Evolutionary conservation across 2,329 filamentous ascomycete genomes (phyloP), one percentile per base, ranked within the genome.

Genomic region (Exutisphaerella laricina): DNA sequence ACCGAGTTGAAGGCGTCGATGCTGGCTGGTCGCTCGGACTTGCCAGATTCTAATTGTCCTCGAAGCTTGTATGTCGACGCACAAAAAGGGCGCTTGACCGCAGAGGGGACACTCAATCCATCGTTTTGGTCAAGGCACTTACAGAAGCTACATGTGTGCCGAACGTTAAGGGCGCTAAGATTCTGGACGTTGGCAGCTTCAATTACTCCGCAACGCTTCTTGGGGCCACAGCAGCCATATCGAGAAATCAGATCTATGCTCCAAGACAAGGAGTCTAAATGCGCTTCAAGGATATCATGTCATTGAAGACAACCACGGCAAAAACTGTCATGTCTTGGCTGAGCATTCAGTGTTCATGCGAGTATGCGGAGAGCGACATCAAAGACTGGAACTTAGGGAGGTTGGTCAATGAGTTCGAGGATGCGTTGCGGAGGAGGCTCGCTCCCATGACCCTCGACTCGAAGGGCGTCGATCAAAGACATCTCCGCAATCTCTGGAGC

Each of bases 261-360:
- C 32, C 48, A n/a, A 31, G 32, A 4, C 41, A 45, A 25, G 51
- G 51, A 8, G 46, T 49, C 2, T 68, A 61, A 39, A 55, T 60
- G 5, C 60, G 63, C 0, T 66, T 68, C 44, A 30, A 50, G n/a
- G 48, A 50, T 23, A 42, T 48, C 28, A 42, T 46, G 21, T 30
- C 44, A 1, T 14, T 78, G 0, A 71, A 71, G 26, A 65, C 73
- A 1, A 71, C 87, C 13, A 60, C 74, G 4, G 81, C 74, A 6
- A 74, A 84, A 16, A 79, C 84, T 5, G 82, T 82, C 0, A 65
- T 84, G 7, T 86, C 82, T 47, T 83, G 85, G 60, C 77, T 86
- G 51, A 83, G 77, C 58, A 66, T 68, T 2, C 70, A 74, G 1
- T 75, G 80, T 58, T 84, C 84, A 1, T 88, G 84, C 53, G 59